A percentile compares a stretch with the other conserved stretches of the same genome.
These are phyloP conservation scores for Aspergillus bridgeri DNA, from an alignment of 495 filamentous ascomycete genomes.

Conservation along the genomic window DNA sequence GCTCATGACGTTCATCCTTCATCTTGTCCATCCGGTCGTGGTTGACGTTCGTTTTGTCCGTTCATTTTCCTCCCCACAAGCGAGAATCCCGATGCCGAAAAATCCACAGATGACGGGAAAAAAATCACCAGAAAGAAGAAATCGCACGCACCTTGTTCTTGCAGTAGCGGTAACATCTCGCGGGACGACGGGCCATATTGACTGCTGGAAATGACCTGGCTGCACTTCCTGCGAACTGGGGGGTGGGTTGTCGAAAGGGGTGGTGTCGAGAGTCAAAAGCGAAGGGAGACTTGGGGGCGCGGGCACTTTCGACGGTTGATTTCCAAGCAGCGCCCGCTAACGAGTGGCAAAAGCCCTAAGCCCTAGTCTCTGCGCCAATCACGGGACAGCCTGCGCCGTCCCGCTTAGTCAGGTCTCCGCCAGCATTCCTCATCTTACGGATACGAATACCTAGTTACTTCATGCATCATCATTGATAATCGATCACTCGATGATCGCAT, in stretches of 20 bases:
- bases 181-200: conserved; percentile 97
- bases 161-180: conserved; percentile 99
- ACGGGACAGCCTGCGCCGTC: conserved; percentile 9
- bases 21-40: background rate
- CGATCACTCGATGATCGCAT: background rate
- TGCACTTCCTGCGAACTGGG: conserved; percentile 53
- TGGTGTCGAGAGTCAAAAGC: conserved; percentile 40
- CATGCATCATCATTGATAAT: no score
- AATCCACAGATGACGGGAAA: conserved; percentile 24
- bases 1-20: background rate
- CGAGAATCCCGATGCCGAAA: conserved; percentile 30
- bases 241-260: conserved; percentile 34
- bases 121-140: conserved; percentile 16
- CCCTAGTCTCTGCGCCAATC: conserved; percentile 39
- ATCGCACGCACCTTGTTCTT: conserved; percentile 91
- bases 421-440: background rate
- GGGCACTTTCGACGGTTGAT: conserved; percentile 42
- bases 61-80: conserved; percentile 29
- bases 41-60: background rate
- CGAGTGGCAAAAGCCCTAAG: conserved; percentile 47
- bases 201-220: conserved; percentile 57
- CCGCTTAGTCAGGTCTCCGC: conserved; percentile 21
- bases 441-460: no score
- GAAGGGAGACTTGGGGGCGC: conserved; percentile 29
- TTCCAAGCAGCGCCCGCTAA: conserved; percentile 47